Evolutionary conservation across 768 basidiomycete species (phyloP), one percentile per base, ranked within the genome.

Genomic region (Leccinum longicurvipes): DNA sequence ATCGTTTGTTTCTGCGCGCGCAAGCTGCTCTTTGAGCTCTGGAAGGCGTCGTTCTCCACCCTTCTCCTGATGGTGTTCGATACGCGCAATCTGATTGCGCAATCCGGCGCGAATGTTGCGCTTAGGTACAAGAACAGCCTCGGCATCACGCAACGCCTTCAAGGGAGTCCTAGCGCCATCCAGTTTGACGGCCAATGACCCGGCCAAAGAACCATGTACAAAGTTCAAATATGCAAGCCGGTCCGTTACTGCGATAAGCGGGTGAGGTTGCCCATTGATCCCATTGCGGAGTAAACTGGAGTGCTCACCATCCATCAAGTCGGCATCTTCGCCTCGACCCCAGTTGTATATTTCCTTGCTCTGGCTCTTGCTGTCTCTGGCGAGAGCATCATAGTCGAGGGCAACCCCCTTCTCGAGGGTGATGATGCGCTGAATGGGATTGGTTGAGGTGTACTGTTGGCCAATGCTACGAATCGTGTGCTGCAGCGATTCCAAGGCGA

Each of bases 311-410:
- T 91, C 91, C 64, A 82, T 91, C 68, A 93, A 57, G 75, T 93
- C 91, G 19, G 80, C 77, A 6, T 73, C 69, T 63, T 92, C 86
- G 1, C 67, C 64, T 67, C 92, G 90, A 12, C 91, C 91, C 91
- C 91, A 93, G 14, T 81, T 82, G 63, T 91, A 93, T 24, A 93
- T 74, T 57, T 93, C 92, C 72, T 92, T 93, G 78, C 89, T 89
- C 66, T 86, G 83, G 1, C 80, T 73, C 66, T 91, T 86, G 8
- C 79, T 65, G 63, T 91, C 85, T 60, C 86, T 82, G 3, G 84
- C 76, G 28, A 86, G 70, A 55, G 77, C 79, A 60, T 91, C 87
- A 63, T 82, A 80, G 69, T 90, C 89, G 60, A 93, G 78, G 19
- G 86, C 84, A 15, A 92, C 75, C 4, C 91, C 86, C 69, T 93